phyloP scores from a whole-genome alignment of 176 grass and related monocot species.

The Triticum monococcum region DNA sequence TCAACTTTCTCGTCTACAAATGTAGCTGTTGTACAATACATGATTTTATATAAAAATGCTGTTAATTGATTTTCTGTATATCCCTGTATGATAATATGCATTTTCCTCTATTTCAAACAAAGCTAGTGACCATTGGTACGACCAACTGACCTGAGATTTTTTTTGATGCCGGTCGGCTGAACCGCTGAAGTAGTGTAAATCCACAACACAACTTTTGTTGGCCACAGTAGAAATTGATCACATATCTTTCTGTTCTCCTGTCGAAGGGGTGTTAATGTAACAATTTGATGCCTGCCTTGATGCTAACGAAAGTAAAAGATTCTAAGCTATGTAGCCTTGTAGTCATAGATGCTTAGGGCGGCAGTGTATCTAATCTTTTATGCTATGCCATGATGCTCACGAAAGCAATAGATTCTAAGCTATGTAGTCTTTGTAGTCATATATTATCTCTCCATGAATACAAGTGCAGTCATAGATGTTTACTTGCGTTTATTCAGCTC shows the following conservation, averaged over 20 bases:
- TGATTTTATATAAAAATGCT: too few relatives aligned
- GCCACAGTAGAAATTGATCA: neutral
- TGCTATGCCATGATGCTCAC: conserved; percentile 32
- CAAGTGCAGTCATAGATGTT: conserved; percentile 9
- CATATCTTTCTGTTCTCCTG: neutral
- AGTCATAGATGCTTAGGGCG: too few relatives aligned
- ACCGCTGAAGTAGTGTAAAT: too few relatives aligned
- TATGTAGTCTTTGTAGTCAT: too few relatives aligned
- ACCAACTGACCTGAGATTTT: neutral
- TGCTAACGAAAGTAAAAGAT: conserved; percentile 47
- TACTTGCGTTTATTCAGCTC: conserved; percentile 33
- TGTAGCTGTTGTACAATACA: too few relatives aligned
- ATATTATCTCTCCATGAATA: too few relatives aligned
- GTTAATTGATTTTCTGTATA: neutral
- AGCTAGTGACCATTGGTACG: neutral
- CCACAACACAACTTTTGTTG: neutral
- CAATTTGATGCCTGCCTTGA: conserved; percentile 21
- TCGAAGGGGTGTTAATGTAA: conserved; percentile 37
- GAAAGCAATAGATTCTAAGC: conserved; percentile 52
- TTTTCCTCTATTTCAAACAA: neutral
- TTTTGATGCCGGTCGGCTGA: too few relatives aligned
- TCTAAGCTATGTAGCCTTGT: conserved; percentile 11
- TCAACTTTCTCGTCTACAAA: too few relatives aligned
- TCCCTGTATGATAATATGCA: neutral
- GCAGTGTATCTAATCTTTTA: too few relatives aligned